These are phyloP conservation scores for Paramecium primaurelia DNA, from an alignment of 73 alveolate species.

Conservation along the genomic window DNA sequence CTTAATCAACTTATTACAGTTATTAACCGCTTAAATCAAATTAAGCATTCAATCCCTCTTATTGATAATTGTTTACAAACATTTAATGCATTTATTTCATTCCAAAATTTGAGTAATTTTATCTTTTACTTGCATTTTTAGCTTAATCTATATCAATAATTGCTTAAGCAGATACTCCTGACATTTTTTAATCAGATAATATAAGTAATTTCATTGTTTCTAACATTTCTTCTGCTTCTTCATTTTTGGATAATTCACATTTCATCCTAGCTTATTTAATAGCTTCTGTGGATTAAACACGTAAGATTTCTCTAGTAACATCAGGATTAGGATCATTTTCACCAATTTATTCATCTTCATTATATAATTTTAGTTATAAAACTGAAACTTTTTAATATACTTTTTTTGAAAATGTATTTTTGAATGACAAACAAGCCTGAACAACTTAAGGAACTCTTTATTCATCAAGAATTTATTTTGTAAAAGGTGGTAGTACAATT, in stretches of 20 bases:
- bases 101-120: neutral
- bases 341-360: slow-evolving; percentile 47
- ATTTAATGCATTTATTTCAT: neutral
- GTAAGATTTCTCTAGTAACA: slow-evolving; percentile 48
- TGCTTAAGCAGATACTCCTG: neutral
- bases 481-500: slow-evolving; percentile 4
- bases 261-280: slow-evolving; percentile 53
- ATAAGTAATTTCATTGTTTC: neutral
- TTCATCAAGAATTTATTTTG: neutral
- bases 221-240: neutral
- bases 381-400: neutral
- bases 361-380: slow-evolving; percentile 29
- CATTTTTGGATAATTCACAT: neutral
- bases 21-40: neutral
- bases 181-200: neutral
- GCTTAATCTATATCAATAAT: neutral
- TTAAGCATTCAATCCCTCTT: slow-evolving; percentile 31
- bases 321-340: slow-evolving; percentile 57
- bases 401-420: neutral
- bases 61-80: neutral
- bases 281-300: slow-evolving; percentile 65
- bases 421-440: neutral
- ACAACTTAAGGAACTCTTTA: neutral
- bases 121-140: neutral
- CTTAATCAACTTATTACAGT: neutral